Evolutionary conservation across 805 yeast species (phyloP).

Genomic region (Barnettozyma pratensis): DNA sequence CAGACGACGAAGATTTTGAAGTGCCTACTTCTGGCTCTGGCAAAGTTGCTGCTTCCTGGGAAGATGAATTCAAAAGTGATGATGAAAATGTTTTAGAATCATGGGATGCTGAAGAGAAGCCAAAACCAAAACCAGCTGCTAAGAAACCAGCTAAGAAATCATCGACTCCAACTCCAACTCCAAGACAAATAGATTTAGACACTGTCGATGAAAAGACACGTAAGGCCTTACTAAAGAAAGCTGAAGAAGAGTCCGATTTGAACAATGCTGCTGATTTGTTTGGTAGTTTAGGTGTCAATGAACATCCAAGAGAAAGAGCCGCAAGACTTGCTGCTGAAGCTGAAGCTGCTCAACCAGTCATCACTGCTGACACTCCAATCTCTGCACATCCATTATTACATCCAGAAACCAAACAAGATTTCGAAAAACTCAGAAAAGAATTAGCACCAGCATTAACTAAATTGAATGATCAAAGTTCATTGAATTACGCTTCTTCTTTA

Average conservation of each 20-base stretch:
- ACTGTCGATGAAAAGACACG: constrained; percentile 69
- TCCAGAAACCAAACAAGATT: constrained; percentile 76
- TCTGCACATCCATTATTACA: constrained; percentile 77
- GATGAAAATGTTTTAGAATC: constrained; percentile 80
- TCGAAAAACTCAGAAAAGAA: constrained; percentile 69
- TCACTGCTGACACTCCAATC: constrained; percentile 60
- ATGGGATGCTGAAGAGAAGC: constrained; percentile 82
- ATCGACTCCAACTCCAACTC: constrained; percentile 28
- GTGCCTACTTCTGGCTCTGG: constrained; percentile 49
- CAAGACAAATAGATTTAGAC: constrained; percentile 47
- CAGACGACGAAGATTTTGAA: constrained; percentile 88
- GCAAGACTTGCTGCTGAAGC: constrained; percentile 32
- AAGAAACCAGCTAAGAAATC: constrained; percentile 21
- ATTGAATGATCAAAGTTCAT: constrained; percentile 53
- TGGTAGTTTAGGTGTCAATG: constrained; percentile 59
- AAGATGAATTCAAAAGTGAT: constrained; percentile 62
- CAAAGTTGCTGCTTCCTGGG: constrained; percentile 69
- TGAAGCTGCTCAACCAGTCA: constrained; percentile 23
- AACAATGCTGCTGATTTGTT: constrained; percentile 91
- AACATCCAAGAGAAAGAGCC: constrained; percentile 39
- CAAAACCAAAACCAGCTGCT: constrained; percentile 25
- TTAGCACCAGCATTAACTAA: constrained; percentile 55
- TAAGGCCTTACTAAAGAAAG: constrained; percentile 67
- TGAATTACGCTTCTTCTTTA: constrained; percentile 68
- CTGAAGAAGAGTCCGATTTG: constrained; percentile 80